Evolutionary conservation across 1,139 yeast species (phyloP), one percentile per base, ranked within the genome.

Genomic region (Kurtzmaniella quercitrusa): DNA sequence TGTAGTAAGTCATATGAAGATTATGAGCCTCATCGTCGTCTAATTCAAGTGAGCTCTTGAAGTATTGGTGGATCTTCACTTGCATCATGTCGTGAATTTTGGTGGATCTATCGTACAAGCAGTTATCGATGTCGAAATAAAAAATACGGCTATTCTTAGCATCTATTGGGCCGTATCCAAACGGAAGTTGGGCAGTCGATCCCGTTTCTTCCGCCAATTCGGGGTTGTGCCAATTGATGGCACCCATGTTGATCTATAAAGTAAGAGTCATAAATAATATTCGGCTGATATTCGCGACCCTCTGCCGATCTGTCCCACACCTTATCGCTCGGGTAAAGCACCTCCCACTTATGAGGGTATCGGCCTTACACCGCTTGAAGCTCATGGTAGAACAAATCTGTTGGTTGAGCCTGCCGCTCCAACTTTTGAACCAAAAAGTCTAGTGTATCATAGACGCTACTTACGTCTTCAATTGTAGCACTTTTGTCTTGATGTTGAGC

Each of bases 61-160:
- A 88, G 63, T 85, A 93, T 39, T 82, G 70, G 53, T 87, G 94
- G 51, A 93, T 93, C 51, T 84, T 83, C 21, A 76, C 80, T 55
- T 85, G 95, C 97, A 91, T 93, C 66, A 88, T 61, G 51, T 86
- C 94, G 55, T 86, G 95, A 51, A 93, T 86, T 58, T 73, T 71
- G 32, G 88, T 79, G 1, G 88, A 79, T 50, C 89, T 69, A 42
- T 77, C 75, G 62, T 93, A 93, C 36, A 93, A 74, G 55, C 96
- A 88, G 61, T 93, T 93, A 64, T 93, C 98, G 42, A 91, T 88
- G 60, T 91, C 98, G 55, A 91, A 93, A 62, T 80, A 88, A 64
- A 91, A 86, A 37, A 88, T 84, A 45, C 60, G 61, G 42, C 65
- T 65, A 53, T 66, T 66, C 18, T 60, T 55, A 8, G 53, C 42